Conservation (phyloP, 1,139 yeast species). For the Kodamaea sp. region DNA sequence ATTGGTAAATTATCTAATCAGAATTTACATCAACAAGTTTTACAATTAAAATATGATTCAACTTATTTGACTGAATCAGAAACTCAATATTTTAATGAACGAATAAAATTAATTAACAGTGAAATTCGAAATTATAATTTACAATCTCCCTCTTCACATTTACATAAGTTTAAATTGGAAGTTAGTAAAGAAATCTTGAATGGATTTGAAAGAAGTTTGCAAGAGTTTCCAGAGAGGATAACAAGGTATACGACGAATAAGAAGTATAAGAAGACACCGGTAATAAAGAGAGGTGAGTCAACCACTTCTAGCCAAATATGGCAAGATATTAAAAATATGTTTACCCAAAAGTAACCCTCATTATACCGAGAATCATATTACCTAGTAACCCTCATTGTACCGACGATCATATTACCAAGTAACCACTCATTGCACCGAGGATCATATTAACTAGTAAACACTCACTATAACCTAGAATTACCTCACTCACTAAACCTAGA, state of each 20-base stretch:
- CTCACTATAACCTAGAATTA: too few species aligned
- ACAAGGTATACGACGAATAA: conserved; percentile 20
- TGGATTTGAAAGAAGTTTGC: conserved; percentile 10
- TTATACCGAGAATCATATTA: conserved; percentile 4
- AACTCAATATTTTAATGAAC: conserved; percentile 36
- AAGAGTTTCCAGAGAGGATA: conserved; percentile 10
- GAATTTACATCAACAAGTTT: conserved; percentile 2
- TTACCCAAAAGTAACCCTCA: neutral
- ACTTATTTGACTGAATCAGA: conserved; percentile 14
- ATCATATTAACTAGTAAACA: too few species aligned
- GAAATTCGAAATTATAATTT: conserved; percentile 69
- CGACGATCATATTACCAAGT: too few species aligned
- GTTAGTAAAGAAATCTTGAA: conserved; percentile 49
- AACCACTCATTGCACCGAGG: too few species aligned
- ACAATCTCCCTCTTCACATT: conserved; percentile 67
- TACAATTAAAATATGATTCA: conserved; percentile 1
- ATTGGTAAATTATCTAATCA: conserved; percentile 1
- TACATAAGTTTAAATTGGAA: conserved; percentile 64
- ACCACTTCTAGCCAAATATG: conserved; percentile 18
- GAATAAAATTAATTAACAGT: conserved; percentile 51
- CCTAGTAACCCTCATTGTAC: too few species aligned
- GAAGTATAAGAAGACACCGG: conserved; percentile 7
- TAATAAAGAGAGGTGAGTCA: too few species aligned
- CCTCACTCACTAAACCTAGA: too few species aligned
- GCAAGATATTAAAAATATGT: conserved; percentile 32